phyloP scores from a whole-genome alignment of 257 asterid species.

The Sherardia arvensis region DNA sequence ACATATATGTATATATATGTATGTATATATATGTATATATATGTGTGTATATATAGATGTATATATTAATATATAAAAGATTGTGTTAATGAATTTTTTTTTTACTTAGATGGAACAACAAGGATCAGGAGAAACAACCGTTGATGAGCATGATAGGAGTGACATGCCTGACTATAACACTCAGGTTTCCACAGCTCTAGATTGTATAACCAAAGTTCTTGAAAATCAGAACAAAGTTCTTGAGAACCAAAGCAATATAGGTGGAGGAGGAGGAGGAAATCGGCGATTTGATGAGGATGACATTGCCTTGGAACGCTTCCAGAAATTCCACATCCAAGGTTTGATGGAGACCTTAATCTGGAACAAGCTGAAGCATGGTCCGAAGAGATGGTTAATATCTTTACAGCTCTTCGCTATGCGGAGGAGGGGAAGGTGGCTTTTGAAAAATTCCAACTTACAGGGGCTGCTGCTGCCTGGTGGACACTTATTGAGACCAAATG shows the following conservation, averaged over 20 bases:
- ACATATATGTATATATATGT: no score
- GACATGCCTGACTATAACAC: background rate
- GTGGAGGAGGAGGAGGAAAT: no score
- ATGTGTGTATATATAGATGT: no score
- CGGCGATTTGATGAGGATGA: background rate
- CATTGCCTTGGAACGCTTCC: background rate
- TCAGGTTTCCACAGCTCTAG: background rate
- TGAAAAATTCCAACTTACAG: background rate
- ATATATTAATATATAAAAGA: no score
- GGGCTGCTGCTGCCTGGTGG: background rate
- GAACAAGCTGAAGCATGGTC: background rate
- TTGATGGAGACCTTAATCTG: background rate
- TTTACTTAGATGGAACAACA: no score
- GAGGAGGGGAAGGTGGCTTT: background rate
- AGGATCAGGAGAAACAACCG: background rate
- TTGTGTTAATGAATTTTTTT: no score
- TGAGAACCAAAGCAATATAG: no score
- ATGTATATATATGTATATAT: no score
- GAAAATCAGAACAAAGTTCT: background rate
- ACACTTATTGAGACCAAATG: background rate
- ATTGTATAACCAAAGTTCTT: background rate
- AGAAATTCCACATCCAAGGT: background rate
- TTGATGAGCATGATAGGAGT: background rate
- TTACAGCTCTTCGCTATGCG: background rate
- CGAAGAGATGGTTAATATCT: background rate